Conservation (phyloP, 1,284 basidiomycete species). For the Phenoliferia sp. region DNA sequence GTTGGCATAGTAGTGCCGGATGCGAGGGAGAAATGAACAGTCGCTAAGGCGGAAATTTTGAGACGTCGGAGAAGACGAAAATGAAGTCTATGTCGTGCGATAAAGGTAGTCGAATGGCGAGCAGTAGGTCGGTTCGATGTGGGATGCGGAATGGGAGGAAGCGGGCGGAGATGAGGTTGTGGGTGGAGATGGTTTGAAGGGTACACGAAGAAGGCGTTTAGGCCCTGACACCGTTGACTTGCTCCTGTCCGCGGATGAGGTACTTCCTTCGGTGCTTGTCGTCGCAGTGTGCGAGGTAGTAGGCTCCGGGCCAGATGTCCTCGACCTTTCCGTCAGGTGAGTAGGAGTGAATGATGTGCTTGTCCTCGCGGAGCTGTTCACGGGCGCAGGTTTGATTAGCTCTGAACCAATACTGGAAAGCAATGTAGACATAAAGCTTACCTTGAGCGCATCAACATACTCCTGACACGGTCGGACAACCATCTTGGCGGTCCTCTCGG, state of each 20-base stretch:
- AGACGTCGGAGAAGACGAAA: too few relatives aligned
- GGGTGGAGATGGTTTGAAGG: too few relatives aligned
- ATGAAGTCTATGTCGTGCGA: too few relatives aligned
- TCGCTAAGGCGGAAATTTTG: too few relatives aligned
- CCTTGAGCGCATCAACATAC: slow-evolving; percentile 70
- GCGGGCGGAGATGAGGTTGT: too few relatives aligned
- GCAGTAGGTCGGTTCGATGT: too few relatives aligned
- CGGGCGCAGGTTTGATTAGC: neutral
- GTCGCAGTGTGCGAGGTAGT: slow-evolving; percentile 91
- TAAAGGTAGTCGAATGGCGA: too few relatives aligned
- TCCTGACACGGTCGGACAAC: slow-evolving; percentile 86
- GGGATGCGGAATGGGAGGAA: too few relatives aligned
- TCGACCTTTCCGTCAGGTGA: slow-evolving; percentile 78
- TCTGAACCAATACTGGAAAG: neutral
- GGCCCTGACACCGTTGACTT: too few relatives aligned
- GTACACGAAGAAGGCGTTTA: too few relatives aligned
- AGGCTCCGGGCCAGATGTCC: slow-evolving; percentile 89
- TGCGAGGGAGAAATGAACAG: too few relatives aligned
- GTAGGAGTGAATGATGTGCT: slow-evolving; percentile 83
- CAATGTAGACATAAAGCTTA: slow-evolving; percentile 39
- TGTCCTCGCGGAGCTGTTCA: slow-evolving; percentile 1
- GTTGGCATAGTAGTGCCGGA: too few relatives aligned
- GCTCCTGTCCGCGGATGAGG: slow-evolving; percentile 31
- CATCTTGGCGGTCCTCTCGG: slow-evolving; percentile 83
- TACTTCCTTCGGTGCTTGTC: slow-evolving; percentile 90